These are phyloP conservation scores for Phytophthora fragariae DNA, from an alignment of 352 stramenopile genomes.

Conservation along the genomic window DNA sequence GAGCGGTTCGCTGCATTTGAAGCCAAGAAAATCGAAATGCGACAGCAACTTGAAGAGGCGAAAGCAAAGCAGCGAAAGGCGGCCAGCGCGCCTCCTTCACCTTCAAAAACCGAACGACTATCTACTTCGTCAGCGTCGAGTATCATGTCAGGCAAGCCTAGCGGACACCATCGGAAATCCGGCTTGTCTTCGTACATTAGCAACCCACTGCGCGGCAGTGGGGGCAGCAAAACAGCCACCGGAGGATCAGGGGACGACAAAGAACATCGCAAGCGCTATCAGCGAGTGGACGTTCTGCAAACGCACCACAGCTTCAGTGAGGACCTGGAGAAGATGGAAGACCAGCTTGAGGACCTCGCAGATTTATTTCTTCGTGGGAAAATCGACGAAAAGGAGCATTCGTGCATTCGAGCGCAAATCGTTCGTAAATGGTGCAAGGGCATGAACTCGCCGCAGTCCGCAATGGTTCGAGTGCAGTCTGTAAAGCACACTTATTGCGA, in stretches of 20 bases:
- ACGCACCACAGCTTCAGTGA: slow-evolving; percentile 71
- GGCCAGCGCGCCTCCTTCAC: slow-evolving; percentile 57
- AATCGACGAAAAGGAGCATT: slow-evolving; percentile 88
- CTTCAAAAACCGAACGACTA: slow-evolving; percentile 60
- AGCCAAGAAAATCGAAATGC: slow-evolving; percentile 89
- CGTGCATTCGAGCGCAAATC: slow-evolving; percentile 85
- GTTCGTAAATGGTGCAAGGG: slow-evolving; percentile 85
- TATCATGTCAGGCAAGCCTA: slow-evolving; percentile 32
- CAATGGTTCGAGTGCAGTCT: slow-evolving; percentile 73
- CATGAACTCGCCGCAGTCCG: slow-evolving; percentile 81
- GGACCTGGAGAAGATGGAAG: slow-evolving; percentile 82
- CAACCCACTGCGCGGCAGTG: slow-evolving; percentile 59
- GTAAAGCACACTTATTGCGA: slow-evolving; percentile 62
- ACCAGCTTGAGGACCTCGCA: slow-evolving; percentile 76
- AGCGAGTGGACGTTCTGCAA: slow-evolving; percentile 75
- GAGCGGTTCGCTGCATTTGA: slow-evolving; percentile 80
- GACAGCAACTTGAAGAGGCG: slow-evolving; percentile 77
- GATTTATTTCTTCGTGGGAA: slow-evolving; percentile 79
- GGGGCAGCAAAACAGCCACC: slow-evolving; percentile 32
- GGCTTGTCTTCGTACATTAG: slow-evolving; percentile 72
- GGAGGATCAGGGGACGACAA: slow-evolving; percentile 45
- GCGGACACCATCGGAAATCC: slow-evolving; percentile 37
- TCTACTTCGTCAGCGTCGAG: slow-evolving; percentile 55
- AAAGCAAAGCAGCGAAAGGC: slow-evolving; percentile 59
- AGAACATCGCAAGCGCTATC: slow-evolving; percentile 62